phyloP scores from a whole-genome alignment of 2,329 filamentous ascomycete genomes.

The Pleomassaria siparia region DNA sequence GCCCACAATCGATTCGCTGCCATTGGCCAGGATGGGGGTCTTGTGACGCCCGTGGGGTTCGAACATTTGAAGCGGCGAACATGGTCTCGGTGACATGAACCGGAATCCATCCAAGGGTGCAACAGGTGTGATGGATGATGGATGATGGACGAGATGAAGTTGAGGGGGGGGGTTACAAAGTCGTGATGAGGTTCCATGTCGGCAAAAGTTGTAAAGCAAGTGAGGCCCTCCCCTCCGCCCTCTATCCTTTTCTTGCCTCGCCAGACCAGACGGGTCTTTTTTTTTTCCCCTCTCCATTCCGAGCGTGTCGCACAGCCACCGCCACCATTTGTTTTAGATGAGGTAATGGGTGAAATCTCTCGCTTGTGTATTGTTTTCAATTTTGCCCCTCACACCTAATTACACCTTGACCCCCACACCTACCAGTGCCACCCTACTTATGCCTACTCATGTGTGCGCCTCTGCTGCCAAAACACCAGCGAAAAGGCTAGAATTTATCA shows the following conservation, averaged over 20 bases:
- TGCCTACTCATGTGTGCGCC: no score
- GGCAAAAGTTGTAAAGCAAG: conserved; percentile 12
- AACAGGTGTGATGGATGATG: not conserved
- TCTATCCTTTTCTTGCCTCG: conserved; percentile 8
- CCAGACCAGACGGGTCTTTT: conserved; percentile 5
- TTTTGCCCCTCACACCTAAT: no score
- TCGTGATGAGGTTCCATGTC: conserved; percentile 1
- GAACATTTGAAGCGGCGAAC: not conserved
- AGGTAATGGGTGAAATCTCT: no score
- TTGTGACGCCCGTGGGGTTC: not conserved
- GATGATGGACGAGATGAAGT: not conserved
- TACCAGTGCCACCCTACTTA: no score
- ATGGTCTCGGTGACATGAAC: not conserved
- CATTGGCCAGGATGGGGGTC: conserved; percentile 4
- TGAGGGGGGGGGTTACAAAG: not conserved
- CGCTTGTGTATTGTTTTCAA: no score
- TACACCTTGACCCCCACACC: no score
- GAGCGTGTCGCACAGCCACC: not conserved
- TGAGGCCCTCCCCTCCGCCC: conserved; percentile 3
- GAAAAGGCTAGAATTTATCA: no score
- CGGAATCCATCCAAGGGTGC: not conserved
- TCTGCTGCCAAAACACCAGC: no score
- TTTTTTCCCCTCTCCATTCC: conserved; percentile 5
- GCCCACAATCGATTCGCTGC: not conserved
- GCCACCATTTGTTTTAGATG: no score